Base-by-base conservation (phyloP, 2,329 filamentous ascomycete species). In the Incumbomyces delicatus region DNA sequence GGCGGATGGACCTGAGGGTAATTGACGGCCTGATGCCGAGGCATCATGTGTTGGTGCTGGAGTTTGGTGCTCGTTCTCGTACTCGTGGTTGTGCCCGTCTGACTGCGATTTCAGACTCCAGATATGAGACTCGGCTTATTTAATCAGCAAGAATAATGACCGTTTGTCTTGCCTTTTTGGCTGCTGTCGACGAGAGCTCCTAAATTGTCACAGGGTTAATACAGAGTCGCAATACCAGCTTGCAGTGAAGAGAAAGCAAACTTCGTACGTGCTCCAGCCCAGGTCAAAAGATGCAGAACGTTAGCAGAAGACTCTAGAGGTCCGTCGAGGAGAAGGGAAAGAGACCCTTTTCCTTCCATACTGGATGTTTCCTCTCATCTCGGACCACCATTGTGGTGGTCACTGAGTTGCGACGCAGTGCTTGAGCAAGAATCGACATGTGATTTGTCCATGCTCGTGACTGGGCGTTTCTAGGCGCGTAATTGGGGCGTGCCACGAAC, bases 381-480 rank as follows among this genome's bases (percentile, higher is more conserved):
- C n/a, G 6, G 8, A 22, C 38, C 18, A 27, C 7, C 17, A 29
- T 8, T n/a, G 5, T 27, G 20, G 14, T 12, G 38, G 8, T n/a
- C 17, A 40, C 13, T 8, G 36, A 18, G 36, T 6, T 35, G 33
- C 13, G 13, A 17, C 33, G 13, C 33, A 35, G 16, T 13, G 16
- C 17, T 40, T 22, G 11, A 35, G 41, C 12, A 22, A 32, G 35
- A 27, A 20, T 20, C n/a, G 41, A 35, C n/a, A 35, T 36, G 22
- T 44, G 41, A 44, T 44, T 44, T 35, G 41, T 35, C 17, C 30
- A 44, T 17, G 20, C 13, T 16, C 18, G 41, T 44, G 41, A 44
- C 31, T 44, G 30, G 31, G 17, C 14, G 13, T 22, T 18, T 42
- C 38, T 11, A 20, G 41, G 41, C 41, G 41, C 41, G 34, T 44